Evolutionary conservation across 768 basidiomycete species (phyloP).

Genomic region (Amanita molliuscula): DNA sequence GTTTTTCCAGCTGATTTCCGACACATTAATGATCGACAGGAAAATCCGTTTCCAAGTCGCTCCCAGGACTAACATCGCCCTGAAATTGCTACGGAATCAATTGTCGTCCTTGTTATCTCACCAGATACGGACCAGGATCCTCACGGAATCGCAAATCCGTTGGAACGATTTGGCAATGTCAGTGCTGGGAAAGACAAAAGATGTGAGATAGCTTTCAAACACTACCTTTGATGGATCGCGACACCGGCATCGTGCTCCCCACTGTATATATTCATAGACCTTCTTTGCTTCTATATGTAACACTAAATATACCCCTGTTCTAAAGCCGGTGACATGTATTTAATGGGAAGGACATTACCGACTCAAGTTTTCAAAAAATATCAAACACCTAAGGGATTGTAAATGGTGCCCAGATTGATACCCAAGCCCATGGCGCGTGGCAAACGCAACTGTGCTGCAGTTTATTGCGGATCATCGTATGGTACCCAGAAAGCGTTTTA

Average conservation of each 20-base stretch:
- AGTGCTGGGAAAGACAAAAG: slow-evolving; percentile 45
- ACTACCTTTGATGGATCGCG: not conserved
- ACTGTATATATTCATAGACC: not conserved
- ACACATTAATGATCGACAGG: slow-evolving; percentile 70
- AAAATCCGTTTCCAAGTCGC: slow-evolving; percentile 67
- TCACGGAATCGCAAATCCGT: slow-evolving; percentile 44
- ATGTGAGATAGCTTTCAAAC: slow-evolving; percentile 20
- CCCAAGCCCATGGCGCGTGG: not conserved
- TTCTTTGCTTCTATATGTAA: not conserved
- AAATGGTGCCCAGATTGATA: too few relatives aligned
- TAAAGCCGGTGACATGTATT: not conserved
- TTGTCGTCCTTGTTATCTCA: slow-evolving; percentile 48
- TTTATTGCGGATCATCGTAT: slow-evolving; percentile 74
- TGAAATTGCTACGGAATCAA: slow-evolving; percentile 69
- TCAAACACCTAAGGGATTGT: not conserved
- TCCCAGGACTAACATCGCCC: slow-evolving; percentile 66
- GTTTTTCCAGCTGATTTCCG: slow-evolving; percentile 49
- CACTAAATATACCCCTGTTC: not conserved
- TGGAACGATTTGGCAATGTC: slow-evolving; percentile 71
- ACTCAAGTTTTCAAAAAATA: not conserved
- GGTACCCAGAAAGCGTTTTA: slow-evolving; percentile 55
- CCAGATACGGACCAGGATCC: slow-evolving; percentile 52
- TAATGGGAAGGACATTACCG: not conserved
- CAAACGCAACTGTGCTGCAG: slow-evolving; percentile 43
- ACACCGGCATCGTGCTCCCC: too few relatives aligned